phyloP scores from a whole-genome alignment of 306 rosid genomes.

The Cicer pinnatifidum region DNA sequence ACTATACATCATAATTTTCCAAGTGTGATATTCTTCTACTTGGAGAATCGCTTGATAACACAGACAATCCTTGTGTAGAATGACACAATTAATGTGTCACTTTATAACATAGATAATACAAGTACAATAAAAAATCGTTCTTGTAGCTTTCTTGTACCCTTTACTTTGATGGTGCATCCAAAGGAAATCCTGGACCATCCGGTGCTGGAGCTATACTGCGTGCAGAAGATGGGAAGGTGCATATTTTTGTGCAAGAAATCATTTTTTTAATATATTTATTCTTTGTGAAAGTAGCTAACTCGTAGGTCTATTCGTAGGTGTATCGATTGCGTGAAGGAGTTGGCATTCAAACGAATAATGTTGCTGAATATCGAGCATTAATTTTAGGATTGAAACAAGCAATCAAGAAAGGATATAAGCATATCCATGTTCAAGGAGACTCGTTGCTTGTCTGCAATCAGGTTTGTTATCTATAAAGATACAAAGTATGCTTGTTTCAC shows the following conservation, averaged over 20 bases:
- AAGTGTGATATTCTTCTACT: no score
- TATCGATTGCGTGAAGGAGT: slow-evolving; percentile 80
- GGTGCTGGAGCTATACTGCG: slow-evolving; percentile 93
- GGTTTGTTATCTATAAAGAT: slow-evolving; percentile 55
- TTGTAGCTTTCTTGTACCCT: slow-evolving; percentile 70
- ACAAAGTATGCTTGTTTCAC: neutral
- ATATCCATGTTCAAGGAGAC: slow-evolving; percentile 70
- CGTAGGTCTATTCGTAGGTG: slow-evolving; percentile 52
- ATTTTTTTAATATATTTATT: neutral
- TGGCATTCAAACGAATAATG: slow-evolving; percentile 73
- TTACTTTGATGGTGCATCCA: slow-evolving; percentile 85
- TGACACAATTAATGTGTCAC: no score
- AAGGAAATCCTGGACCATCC: slow-evolving; percentile 93
- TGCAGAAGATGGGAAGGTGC: slow-evolving; percentile 77
- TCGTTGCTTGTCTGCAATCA: slow-evolving; percentile 87
- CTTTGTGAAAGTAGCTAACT: slow-evolving; percentile 28
- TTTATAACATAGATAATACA: neutral
- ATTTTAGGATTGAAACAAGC: slow-evolving; percentile 79
- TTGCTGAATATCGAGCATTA: slow-evolving; percentile 85
- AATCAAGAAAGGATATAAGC: slow-evolving; percentile 66
- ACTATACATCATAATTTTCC: neutral
- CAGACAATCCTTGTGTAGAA: neutral
- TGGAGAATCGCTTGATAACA: neutral
- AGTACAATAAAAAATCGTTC: slow-evolving; percentile 2
- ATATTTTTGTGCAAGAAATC: slow-evolving; percentile 27